Evolutionary conservation across 106 monocot species (phyloP).

Genomic region (Xerophyta viscosa): DNA sequence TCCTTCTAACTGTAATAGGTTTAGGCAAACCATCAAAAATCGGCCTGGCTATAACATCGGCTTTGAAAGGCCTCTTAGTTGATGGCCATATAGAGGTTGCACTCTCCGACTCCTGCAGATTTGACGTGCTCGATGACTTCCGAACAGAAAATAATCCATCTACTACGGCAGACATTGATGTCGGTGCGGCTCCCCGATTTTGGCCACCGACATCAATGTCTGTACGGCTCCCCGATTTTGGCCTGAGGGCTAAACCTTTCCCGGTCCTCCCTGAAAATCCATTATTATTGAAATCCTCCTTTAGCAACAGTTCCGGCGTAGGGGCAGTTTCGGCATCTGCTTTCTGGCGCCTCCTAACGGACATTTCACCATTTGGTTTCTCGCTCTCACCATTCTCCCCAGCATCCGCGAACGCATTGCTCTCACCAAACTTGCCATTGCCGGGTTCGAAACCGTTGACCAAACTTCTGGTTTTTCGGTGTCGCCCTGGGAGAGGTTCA

Average conservation of each 20-base stretch:
- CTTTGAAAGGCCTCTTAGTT: conserved; percentile 30
- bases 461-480: too few species aligned
- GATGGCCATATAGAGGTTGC: conserved; percentile 28
- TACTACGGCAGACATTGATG: conserved; percentile 19
- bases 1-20: conserved; percentile 28
- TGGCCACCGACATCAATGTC: conserved; percentile 34
- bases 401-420: conserved; percentile 4
- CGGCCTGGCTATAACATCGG: conserved; percentile 42
- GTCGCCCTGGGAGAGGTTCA: conserved; percentile 39
- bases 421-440: conserved; percentile 18
- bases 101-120: conserved; percentile 57
- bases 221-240: conserved; percentile 37
- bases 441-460: conserved; percentile 15
- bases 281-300: conserved; percentile 14
- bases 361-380: conserved; percentile 14
- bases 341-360: conserved; percentile 71
- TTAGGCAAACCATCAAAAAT: conserved; percentile 59
- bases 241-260: conserved; percentile 50
- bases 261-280: conserved; percentile 35
- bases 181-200: conserved; percentile 5
- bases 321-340: too few species aligned
- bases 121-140: conserved; percentile 62
- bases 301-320: conserved; percentile 9
- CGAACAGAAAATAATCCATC: conserved; percentile 46
- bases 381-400: conserved; percentile 32